phyloP scores from a whole-genome alignment of 768 basidiomycete species.

The Lentinus brumalis region DNA sequence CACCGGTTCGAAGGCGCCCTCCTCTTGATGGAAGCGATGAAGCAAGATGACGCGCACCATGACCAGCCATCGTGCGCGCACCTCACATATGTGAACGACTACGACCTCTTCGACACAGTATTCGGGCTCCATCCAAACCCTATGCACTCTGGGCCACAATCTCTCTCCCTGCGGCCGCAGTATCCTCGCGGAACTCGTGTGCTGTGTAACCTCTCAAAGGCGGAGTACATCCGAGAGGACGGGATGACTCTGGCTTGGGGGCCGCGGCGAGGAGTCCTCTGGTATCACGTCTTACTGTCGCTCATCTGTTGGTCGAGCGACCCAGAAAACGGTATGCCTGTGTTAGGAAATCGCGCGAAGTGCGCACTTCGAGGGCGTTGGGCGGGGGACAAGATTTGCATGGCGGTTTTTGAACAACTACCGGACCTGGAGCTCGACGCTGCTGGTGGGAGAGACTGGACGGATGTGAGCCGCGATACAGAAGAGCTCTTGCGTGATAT shows the following conservation, averaged over 20 bases:
- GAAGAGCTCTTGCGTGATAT: too few species aligned
- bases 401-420: neutral
- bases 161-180: neutral
- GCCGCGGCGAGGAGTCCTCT: neutral
- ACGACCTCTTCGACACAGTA: neutral
- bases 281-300: neutral
- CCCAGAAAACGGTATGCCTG: neutral
- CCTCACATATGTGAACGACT: neutral
- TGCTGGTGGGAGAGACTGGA: too few species aligned
- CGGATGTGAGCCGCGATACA: too few species aligned
- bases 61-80: too few species aligned
- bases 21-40: too few species aligned
- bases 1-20: too few species aligned
- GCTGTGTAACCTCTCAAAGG: constrained; percentile 9
- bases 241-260: neutral
- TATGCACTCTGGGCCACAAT: too few species aligned
- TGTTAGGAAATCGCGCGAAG: too few species aligned
- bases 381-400: constrained; percentile 1
- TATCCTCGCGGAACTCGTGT: neutral
- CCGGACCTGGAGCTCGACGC: neutral
- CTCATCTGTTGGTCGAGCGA: neutral
- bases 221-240: constrained; percentile 1
- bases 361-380: neutral
- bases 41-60: too few species aligned
- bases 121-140: neutral